Evolutionary conservation across 202 grass and related monocot species (phyloP).

Genomic region (Panicum virgatum): DNA sequence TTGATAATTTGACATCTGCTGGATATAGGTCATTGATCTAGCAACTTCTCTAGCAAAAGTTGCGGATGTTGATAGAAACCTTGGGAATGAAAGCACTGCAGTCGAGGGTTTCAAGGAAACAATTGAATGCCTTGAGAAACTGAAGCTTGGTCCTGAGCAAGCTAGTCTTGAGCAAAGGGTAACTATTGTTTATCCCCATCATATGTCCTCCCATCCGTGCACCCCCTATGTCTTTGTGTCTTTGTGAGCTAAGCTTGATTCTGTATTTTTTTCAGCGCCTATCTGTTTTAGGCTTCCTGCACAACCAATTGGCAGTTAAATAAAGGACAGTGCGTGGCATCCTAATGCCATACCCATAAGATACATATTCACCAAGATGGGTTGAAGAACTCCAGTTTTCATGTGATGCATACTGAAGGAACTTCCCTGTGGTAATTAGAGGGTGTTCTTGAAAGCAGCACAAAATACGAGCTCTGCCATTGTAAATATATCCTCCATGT

Average conservation of each 20-base stretch:
- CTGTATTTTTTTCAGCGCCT: conserved; percentile 41
- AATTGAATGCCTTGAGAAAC: conserved; percentile 45
- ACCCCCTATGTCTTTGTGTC: not conserved
- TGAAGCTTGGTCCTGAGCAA: conserved; percentile 73
- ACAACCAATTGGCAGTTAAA: conserved; percentile 56
- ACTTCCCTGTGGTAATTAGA: conserved; percentile 1
- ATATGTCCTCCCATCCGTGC: not conserved
- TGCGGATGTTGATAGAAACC: conserved; percentile 79
- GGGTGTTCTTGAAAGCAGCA: not conserved
- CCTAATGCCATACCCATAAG: not conserved
- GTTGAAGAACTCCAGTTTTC: conserved; percentile 1
- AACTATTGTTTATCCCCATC: conserved; percentile 11
- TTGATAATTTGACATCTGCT: conserved; percentile 22
- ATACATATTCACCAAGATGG: not conserved
- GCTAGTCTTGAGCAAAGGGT: conserved; percentile 67
- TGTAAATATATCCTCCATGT: conserved; percentile 11
- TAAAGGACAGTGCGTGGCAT: not conserved
- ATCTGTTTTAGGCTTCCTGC: conserved; percentile 57
- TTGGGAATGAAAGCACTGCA: conserved; percentile 39
- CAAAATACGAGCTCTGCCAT: not conserved
- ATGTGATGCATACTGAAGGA: conserved; percentile 16
- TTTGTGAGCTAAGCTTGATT: not conserved
- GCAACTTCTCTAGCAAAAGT: conserved; percentile 89
- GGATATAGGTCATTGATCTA: conserved; percentile 73
- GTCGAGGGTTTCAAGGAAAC: not conserved